phyloP scores from a whole-genome alignment of 768 basidiomycete species.

The Dendrothele bispora region DNA sequence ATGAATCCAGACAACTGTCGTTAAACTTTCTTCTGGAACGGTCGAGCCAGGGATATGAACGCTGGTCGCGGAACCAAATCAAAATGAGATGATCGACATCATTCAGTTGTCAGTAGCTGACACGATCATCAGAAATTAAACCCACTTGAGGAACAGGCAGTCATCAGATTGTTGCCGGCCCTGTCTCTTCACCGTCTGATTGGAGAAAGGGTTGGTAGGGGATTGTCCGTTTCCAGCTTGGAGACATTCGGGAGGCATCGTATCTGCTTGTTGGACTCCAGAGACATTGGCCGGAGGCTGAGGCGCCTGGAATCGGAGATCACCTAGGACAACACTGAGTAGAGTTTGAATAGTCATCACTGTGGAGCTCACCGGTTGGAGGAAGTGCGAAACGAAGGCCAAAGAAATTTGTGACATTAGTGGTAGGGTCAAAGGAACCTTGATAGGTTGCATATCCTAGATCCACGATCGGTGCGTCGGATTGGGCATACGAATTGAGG shows the following conservation, averaged over 20 bases:
- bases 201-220: not conserved
- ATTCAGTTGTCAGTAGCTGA: not conserved
- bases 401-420: constrained; percentile 20
- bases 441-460: constrained; percentile 29
- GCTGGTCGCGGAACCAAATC: not conserved
- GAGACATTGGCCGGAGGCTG: constrained; percentile 3
- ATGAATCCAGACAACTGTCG: constrained; percentile 46
- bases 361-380: constrained; percentile 24
- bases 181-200: constrained; percentile 2
- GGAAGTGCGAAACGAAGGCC: constrained; percentile 37
- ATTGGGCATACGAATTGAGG: no score
- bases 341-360: not conserved
- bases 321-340: constrained; percentile 4
- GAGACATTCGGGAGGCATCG: constrained; percentile 5
- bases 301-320: constrained; percentile 8
- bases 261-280: constrained; percentile 7
- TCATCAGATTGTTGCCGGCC: constrained; percentile 24
- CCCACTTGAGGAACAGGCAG: constrained; percentile 30
- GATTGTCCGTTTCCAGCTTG: no score
- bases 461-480: constrained; percentile 21
- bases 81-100: no score
- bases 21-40: constrained; percentile 17
- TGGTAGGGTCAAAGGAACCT: constrained; percentile 18
- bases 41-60: constrained; percentile 8
- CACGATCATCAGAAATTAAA: not conserved